A percentile compares a stretch with the other conserved stretches of the same genome.
Conservation (phyloP, 2,329 filamentous ascomycete genomes). For the Trichoderma breve region DNA sequence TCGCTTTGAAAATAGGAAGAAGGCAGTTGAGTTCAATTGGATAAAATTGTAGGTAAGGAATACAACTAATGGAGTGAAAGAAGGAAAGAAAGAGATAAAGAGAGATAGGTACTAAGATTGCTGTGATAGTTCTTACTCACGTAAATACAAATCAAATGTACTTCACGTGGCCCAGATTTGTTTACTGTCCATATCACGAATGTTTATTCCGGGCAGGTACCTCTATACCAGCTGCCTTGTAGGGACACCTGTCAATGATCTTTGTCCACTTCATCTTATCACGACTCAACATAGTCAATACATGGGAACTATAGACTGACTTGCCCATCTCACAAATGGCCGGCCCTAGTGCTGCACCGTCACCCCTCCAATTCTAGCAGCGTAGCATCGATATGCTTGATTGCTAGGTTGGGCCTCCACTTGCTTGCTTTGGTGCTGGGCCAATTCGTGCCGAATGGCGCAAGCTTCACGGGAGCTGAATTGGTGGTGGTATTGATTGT, state of each 20-base stretch:
- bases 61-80: not conserved
- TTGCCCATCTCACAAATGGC: not conserved
- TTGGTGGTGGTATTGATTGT: not conserved
- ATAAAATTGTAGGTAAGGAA: not conserved
- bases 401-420: constrained; percentile 1
- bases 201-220: not conserved
- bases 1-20: not conserved
- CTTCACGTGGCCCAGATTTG: not conserved
- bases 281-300: not conserved
- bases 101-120: not conserved
- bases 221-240: not conserved
- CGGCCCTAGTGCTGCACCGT: constrained; percentile 8
- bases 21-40: not conserved
- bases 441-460: not conserved
- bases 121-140: not conserved
- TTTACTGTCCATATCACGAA: not conserved
- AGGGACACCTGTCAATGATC: not conserved
- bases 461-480: not conserved
- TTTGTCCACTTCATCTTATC: not conserved
- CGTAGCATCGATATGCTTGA: constrained; percentile 8
- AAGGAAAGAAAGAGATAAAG: not conserved
- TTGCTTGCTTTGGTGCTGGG: not conserved
- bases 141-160: not conserved
- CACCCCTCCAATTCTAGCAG: not conserved
- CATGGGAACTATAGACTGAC: not conserved